Evolutionary conservation across 1,284 basidiomycete species (phyloP).

Genomic region (Ganoderma resinaceum): DNA sequence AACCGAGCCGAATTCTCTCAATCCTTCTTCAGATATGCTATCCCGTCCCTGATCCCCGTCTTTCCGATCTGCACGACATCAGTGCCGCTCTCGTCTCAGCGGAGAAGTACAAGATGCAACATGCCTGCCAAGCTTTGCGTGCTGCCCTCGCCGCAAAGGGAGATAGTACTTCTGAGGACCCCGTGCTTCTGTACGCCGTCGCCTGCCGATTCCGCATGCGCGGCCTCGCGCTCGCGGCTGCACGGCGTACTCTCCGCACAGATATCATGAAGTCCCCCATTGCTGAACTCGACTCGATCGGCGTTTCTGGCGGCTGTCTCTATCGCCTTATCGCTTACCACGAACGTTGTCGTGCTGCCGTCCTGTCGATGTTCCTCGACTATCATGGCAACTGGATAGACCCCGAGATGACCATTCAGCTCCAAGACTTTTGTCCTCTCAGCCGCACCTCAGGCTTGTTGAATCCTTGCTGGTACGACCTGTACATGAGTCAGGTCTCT

Average conservation of each 20-base stretch:
- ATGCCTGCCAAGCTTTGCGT: slow-evolving; percentile 8
- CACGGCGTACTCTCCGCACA: slow-evolving; percentile 10
- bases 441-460: background rate
- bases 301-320: slow-evolving; percentile 21
- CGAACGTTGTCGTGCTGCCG: slow-evolving; percentile 14
- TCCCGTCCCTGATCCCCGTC: slow-evolving; percentile 24
- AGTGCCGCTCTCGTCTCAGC: slow-evolving; percentile 40
- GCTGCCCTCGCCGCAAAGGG: background rate
- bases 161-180: slow-evolving; percentile 6
- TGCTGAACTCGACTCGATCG: slow-evolving; percentile 15
- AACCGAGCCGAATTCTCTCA: slow-evolving; percentile 29
- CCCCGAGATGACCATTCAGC: slow-evolving; percentile 3
- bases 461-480: slow-evolving; percentile 17
- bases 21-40: slow-evolving; percentile 35
- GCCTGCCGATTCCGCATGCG: slow-evolving; percentile 19
- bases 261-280: slow-evolving; percentile 2
- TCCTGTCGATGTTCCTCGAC: slow-evolving; percentile 9
- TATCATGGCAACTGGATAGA: slow-evolving; percentile 11
- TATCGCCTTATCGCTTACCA: slow-evolving; percentile 29
- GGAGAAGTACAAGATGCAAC: slow-evolving; percentile 47
- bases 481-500: slow-evolving; percentile 12
- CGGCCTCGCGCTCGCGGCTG: slow-evolving; percentile 15
- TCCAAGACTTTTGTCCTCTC: slow-evolving; percentile 6
- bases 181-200: slow-evolving; percentile 15
- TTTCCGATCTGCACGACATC: slow-evolving; percentile 29